phyloP scores from a whole-genome alignment of 148 eudicot genomes.

The Rhododendron simsii region DNA sequence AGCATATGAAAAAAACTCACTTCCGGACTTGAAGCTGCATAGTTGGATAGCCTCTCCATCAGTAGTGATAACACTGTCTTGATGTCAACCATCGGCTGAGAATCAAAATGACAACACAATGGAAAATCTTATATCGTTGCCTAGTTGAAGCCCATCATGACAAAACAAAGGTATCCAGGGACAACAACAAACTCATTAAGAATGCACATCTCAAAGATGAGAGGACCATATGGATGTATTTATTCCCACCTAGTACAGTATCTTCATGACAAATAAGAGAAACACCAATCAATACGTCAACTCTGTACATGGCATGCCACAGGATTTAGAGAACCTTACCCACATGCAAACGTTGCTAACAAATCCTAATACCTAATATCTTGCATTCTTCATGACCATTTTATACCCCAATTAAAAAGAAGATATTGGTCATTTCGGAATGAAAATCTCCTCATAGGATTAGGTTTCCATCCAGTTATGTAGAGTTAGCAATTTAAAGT shows the following conservation, averaged over 20 bases:
- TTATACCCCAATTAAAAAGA: background rate
- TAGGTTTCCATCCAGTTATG: background rate
- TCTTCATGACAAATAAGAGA: background rate
- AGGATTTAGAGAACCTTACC: background rate
- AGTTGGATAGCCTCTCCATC: constrained; percentile 95
- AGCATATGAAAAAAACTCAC: constrained; percentile 45
- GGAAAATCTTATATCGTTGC: background rate
- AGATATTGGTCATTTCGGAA: background rate
- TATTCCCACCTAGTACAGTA: background rate
- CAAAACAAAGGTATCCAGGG: background rate
- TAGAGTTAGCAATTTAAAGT: background rate
- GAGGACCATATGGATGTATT: background rate
- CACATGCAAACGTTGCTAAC: background rate
- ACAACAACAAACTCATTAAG: background rate
- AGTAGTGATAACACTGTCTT: constrained; percentile 82
- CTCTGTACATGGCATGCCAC: background rate
- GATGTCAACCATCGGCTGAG: constrained; percentile 88
- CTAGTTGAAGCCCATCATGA: background rate
- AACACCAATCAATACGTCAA: background rate
- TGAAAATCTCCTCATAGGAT: background rate
- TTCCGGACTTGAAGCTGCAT: constrained; percentile 87
- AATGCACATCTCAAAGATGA: background rate
- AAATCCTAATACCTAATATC: background rate
- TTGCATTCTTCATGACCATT: background rate
- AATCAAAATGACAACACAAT: constrained; percentile 20